Evolutionary conservation across 192 early-diverging fungal species (phyloP).

Genomic region (Linnemannia hyalina): DNA sequence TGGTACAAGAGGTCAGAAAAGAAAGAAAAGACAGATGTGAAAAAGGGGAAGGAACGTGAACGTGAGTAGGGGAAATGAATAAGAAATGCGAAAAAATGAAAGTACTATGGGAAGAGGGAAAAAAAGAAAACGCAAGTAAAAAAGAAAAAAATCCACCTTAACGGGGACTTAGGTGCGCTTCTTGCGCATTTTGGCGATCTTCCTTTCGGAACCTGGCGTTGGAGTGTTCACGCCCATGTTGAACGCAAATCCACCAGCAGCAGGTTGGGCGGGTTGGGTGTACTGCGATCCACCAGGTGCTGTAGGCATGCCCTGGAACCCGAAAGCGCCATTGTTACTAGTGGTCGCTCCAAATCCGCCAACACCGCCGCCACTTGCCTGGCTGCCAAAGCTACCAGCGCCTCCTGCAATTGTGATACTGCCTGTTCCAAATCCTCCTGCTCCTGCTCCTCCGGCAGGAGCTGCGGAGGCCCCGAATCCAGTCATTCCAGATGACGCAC

Average conservation of each 20-base stretch:
- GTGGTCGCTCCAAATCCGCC: neutral
- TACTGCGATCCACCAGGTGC: slow-evolving; percentile 35
- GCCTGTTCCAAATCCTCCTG: slow-evolving; percentile 13
- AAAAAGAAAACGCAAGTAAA: neutral
- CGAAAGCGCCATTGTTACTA: slow-evolving; percentile 13
- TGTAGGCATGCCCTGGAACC: slow-evolving; percentile 25
- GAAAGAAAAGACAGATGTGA: neutral
- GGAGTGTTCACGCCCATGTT: slow-evolving; percentile 26
- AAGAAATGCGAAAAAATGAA: neutral
- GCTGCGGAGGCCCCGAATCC: slow-evolving; percentile 5
- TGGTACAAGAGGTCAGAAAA: neutral
- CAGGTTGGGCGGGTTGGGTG: slow-evolving; percentile 2
- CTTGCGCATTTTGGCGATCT: slow-evolving; percentile 44
- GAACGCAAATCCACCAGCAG: slow-evolving; percentile 25
- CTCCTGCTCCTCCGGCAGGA: neutral
- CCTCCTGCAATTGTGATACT: neutral
- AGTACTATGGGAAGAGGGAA: neutral
- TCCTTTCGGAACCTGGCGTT: slow-evolving; percentile 10
- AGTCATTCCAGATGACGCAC: neutral
- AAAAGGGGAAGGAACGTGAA: neutral
- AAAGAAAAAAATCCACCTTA: neutral
- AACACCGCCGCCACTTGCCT: neutral
- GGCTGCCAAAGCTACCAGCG: slow-evolving; percentile 14
- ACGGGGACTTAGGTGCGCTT: neutral
- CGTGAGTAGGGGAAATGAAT: neutral